Percentiles rank a stretch among this genome's conserved stretches.
These are phyloP conservation scores for Ganoderma lingzhi DNA, from an alignment of 1,284 basidiomycete genomes.

Conservation along the genomic window DNA sequence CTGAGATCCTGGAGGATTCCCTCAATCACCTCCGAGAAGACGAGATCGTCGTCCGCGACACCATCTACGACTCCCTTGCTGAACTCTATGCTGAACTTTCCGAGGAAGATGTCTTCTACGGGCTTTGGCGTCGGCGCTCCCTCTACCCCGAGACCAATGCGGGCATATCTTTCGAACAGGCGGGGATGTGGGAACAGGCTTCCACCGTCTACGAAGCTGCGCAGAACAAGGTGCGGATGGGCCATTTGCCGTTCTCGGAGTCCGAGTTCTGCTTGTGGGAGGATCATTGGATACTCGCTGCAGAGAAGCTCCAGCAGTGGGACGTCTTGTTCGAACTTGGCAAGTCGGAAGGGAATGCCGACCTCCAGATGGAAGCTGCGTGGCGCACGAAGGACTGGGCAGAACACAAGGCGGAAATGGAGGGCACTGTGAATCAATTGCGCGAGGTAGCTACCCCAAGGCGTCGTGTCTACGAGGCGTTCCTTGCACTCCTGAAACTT, in stretches of 20 bases:
- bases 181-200: slow-evolving; percentile 97
- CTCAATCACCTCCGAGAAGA: slow-evolving; percentile 83
- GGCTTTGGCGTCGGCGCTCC: slow-evolving; percentile 91
- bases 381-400: slow-evolving; percentile 97
- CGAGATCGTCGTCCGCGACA: slow-evolving; percentile 84
- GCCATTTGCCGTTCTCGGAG: slow-evolving; percentile 91
- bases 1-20: slow-evolving; percentile 89
- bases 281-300: slow-evolving; percentile 98
- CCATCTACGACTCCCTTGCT: slow-evolving; percentile 90
- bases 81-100: slow-evolving; percentile 96
- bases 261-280: slow-evolving; percentile 99
- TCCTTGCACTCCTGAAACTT: slow-evolving; percentile 83
- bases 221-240: slow-evolving; percentile 87
- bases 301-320: slow-evolving; percentile 98
- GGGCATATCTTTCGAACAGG: slow-evolving; percentile 95
- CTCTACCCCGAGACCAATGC: slow-evolving; percentile 93
- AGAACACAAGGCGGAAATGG: slow-evolving; percentile 81
- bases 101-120: slow-evolving; percentile 98
- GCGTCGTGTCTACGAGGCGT: slow-evolving; percentile 95
- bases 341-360: slow-evolving; percentile 90
- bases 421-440: slow-evolving; percentile 86
- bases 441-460: slow-evolving; percentile 92
- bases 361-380: slow-evolving; percentile 93
- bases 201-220: slow-evolving; percentile 91
- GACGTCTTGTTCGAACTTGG: slow-evolving; percentile 95